These are phyloP conservation scores for Wickerhamiella slavikovae DNA, from an alignment of 805 yeast species.

Conservation along the genomic window DNA sequence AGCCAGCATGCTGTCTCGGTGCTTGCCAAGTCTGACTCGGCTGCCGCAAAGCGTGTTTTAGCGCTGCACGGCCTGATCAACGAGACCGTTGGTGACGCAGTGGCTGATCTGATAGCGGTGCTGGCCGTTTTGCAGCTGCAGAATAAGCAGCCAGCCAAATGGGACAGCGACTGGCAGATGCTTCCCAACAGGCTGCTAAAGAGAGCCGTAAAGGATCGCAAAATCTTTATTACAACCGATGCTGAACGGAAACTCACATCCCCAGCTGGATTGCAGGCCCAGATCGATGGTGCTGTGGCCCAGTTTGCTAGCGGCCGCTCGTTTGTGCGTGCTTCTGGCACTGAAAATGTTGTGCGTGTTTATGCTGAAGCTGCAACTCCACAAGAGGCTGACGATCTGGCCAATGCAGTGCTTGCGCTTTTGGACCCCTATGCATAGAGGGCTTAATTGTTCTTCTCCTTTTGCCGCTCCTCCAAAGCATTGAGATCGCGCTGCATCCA, in stretches of 20 bases:
- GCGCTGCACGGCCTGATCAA: constrained; percentile 57
- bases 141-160: constrained; percentile 36
- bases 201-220: constrained; percentile 67
- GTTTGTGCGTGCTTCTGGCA: constrained; percentile 92
- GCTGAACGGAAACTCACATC: constrained; percentile 68
- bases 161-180: constrained; percentile 66
- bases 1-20: constrained; percentile 28
- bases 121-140: constrained; percentile 39
- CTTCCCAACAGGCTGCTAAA: constrained; percentile 73
- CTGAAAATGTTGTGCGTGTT: constrained; percentile 92
- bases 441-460: neutral
- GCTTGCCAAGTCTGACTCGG: constrained; percentile 20
- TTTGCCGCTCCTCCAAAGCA: neutral
- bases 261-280: constrained; percentile 58
- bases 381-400: constrained; percentile 28
- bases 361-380: constrained; percentile 67
- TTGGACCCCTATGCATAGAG: constrained; percentile 6
- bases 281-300: constrained; percentile 45
- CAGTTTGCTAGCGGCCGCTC: constrained; percentile 48
- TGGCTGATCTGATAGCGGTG: constrained; percentile 73
- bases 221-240: constrained; percentile 60
- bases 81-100: constrained; percentile 97
- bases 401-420: constrained; percentile 14
- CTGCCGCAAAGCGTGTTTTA: constrained; percentile 32
- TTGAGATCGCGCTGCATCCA: constrained; percentile 20